Base-by-base conservation (phyloP, 1,139 yeast species). In the Nakaseomyces glabratus region DNA sequence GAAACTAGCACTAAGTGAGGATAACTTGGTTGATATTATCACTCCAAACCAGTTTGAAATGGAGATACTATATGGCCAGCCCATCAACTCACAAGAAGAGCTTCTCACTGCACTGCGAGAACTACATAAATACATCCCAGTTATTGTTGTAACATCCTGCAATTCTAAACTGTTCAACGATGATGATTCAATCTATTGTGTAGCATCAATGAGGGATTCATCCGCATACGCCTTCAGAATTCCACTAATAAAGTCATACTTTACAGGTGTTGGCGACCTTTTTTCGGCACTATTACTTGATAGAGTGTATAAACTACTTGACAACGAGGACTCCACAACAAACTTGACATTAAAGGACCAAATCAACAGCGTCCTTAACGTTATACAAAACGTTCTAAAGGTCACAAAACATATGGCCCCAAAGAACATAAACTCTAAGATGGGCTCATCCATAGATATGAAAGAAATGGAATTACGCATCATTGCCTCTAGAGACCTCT, bases 11-110 rank as follows among this genome's bases (percentile, higher is more conserved):
- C 37, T 49, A 5, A 55, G 60, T 11, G 26, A 31, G 3, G 24
- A 22, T 9, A 62, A 65, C 1, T 42, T 57, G 1, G 72, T 78
- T 7, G 78, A 75, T 49, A 57, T 78, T 12, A 64, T 77, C 5
- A 76, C 86, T 0, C 88, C 90, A 3, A 80, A 80, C 48, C 85
- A 77, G 48, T 79, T 76, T 57, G 90, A 79, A 49, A 63, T 76
- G 30, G 86, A 78, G 50, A 54, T 73, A 11, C 55, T 80, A 13
- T 65, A 69, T 24, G 79, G 66, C 2, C 51, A 50, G 21, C 57
- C 60, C 35, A 69, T 79, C 18, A 48, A 45, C 2, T 52, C 62
- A 17, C 45, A 56, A 23, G 57, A 48, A 3, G 53, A 58, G 14
- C 55, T 80, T 35, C 51, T 55, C 23, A 36, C 36, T 3, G 73